Conservation (phyloP, 139 green algal genomes). For the Chlorella sp. region DNA sequence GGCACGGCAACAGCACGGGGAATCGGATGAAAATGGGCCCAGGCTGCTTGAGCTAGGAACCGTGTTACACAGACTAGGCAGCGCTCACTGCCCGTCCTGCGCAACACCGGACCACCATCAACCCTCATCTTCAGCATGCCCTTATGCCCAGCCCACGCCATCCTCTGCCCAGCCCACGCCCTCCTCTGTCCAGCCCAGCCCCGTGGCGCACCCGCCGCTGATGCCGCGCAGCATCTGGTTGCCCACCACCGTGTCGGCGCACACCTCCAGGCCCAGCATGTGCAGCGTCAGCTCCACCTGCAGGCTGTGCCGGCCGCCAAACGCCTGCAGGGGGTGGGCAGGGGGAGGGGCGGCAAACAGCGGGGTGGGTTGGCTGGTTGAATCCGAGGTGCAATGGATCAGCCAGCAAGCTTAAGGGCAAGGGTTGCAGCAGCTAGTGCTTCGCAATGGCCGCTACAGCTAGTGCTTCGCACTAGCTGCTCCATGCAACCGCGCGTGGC, state of each 20-base stretch:
- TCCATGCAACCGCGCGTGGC: too few species aligned
- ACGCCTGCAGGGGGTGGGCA: not conserved
- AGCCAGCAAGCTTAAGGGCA: not conserved
- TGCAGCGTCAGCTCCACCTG: slow-evolving; percentile 56
- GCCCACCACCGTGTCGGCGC: slow-evolving; percentile 41
- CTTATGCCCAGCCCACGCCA: not conserved
- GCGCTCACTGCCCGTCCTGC: too few species aligned
- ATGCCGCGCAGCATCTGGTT: slow-evolving; percentile 67
- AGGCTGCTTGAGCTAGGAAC: not conserved
- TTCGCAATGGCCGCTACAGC: too few species aligned
- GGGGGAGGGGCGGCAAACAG: not conserved
- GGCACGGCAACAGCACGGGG: too few species aligned
- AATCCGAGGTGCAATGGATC: not conserved
- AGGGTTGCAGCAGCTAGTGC: not conserved
- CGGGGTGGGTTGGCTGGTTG: too few species aligned
- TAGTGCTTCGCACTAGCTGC: too few species aligned
- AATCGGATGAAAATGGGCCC: not conserved
- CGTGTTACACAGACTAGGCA: not conserved
- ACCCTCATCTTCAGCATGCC: not conserved
- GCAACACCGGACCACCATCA: not conserved
- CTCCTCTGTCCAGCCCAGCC: too few species aligned
- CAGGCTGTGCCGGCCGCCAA: slow-evolving; percentile 44
- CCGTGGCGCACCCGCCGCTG: slow-evolving; percentile 45
- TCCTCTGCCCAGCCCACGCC: too few species aligned
- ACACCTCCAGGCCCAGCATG: slow-evolving; percentile 49